A percentile compares a stretch with the other conserved stretches of the same genome.
These are phyloP conservation scores for Stevia rebaudiana DNA, from an alignment of 140 eudicot species.

Conservation along the genomic window DNA sequence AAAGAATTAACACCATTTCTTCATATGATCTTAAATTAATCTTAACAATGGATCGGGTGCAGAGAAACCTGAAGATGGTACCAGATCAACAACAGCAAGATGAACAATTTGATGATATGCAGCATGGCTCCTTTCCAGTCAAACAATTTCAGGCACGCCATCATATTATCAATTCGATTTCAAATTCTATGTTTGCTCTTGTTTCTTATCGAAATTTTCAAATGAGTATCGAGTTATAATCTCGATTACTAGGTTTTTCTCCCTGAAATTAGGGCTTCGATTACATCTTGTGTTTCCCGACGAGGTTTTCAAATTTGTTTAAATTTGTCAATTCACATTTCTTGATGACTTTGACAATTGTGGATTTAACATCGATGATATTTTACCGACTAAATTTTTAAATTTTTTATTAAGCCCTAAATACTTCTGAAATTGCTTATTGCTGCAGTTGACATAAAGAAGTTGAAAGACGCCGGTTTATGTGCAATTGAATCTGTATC, in stretches of 20 bases:
- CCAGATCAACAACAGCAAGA: slow-evolving; percentile 38
- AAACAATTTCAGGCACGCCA: slow-evolving; percentile 80
- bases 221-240: slow-evolving; percentile 4
- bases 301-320: slow-evolving; percentile 4
- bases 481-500: slow-evolving; percentile 92
- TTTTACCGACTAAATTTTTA: slow-evolving; percentile 15
- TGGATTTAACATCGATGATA: slow-evolving; percentile 3
- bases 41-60: slow-evolving; percentile 66
- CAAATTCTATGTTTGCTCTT: background rate
- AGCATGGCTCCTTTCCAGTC: slow-evolving; percentile 78
- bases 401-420: background rate
- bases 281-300: slow-evolving; percentile 10
- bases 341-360: slow-evolving; percentile 4
- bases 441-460: slow-evolving; percentile 85
- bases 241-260: background rate
- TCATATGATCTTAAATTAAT: background rate
- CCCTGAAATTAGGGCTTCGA: slow-evolving; percentile 8
- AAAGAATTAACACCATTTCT: too few relatives aligned
- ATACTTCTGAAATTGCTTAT: slow-evolving; percentile 88
- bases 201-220: slow-evolving; percentile 8
- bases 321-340: background rate
- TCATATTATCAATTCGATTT: background rate
- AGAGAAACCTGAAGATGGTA: slow-evolving; percentile 39
- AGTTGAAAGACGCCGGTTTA: slow-evolving; percentile 93
- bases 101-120: slow-evolving; percentile 52